Conservation (phyloP, 345 rosid species). For the Limnanthes douglasii region DNA sequence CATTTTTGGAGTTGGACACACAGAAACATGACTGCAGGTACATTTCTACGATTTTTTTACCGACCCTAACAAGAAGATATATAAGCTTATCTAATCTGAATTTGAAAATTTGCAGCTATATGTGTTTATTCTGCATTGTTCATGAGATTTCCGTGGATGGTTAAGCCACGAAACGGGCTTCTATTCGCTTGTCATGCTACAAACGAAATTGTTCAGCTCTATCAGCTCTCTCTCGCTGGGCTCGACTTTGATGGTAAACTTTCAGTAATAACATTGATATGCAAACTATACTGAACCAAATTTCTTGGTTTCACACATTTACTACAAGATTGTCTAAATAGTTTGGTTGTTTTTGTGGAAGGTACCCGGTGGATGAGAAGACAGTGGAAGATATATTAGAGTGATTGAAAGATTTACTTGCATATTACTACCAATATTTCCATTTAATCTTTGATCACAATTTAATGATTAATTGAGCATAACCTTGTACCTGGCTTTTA, state of each 20-base stretch:
- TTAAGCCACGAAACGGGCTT: constrained; percentile 30
- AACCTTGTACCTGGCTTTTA: too few species aligned
- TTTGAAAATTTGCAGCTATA: constrained; percentile 20
- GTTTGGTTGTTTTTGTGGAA: not conserved
- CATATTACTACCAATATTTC: too few species aligned
- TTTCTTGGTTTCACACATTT: too few species aligned
- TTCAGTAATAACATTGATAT: not conserved
- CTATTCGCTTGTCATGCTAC: constrained; percentile 32
- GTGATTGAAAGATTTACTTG: not conserved
- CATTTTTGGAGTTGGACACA: constrained; percentile 13
- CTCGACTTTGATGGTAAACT: constrained; percentile 6
- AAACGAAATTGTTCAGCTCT: constrained; percentile 35
- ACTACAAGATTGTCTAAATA: too few species aligned
- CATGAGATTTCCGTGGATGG: constrained; percentile 53
- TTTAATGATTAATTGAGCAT: too few species aligned
- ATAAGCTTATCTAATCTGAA: not conserved
- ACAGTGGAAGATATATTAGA: not conserved
- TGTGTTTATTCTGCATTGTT: constrained; percentile 32
- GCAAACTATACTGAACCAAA: too few species aligned
- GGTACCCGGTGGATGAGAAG: too few species aligned
- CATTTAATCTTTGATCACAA: too few species aligned
- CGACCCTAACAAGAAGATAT: not conserved
- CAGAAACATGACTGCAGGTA: constrained; percentile 24
- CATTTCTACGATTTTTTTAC: not conserved
- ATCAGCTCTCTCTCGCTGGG: constrained; percentile 34